A percentile compares a stretch with the other conserved stretches of the same genome.
phyloP scores from a whole-genome alignment of 139 green algal species.

The Marvania coccoides region DNA sequence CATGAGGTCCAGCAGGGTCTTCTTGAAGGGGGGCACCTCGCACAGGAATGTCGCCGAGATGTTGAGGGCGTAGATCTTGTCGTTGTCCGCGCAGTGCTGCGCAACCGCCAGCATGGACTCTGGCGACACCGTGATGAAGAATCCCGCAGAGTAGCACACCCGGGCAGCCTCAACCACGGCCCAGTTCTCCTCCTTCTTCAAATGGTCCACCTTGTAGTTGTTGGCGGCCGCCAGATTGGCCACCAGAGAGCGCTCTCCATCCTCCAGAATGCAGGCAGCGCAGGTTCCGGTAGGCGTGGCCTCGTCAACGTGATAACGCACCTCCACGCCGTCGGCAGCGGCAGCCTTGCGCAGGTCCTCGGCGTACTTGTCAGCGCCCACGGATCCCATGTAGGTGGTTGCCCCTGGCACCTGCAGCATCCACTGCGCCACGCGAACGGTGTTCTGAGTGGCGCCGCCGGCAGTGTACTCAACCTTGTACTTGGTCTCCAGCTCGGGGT shows the following conservation, averaged over 20 bases:
- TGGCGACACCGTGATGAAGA: constrained; percentile 96
- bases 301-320: constrained; percentile 83
- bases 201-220: constrained; percentile 93
- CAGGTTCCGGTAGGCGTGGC: constrained; percentile 88
- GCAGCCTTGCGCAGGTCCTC: constrained; percentile 69
- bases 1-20: constrained; percentile 68
- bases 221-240: constrained; percentile 96
- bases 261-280: constrained; percentile 74
- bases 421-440: constrained; percentile 95
- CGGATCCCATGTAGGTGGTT: constrained; percentile 91
- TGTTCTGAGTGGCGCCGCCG: constrained; percentile 96
- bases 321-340: constrained; percentile 63
- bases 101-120: constrained; percentile 79
- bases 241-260: constrained; percentile 85
- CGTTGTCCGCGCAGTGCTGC: constrained; percentile 73
- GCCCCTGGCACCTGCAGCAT: constrained; percentile 82
- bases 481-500: constrained; percentile 74
- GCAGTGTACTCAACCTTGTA: constrained; percentile 92
- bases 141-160: constrained; percentile 91
- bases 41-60: constrained; percentile 93
- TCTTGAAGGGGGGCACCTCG: constrained; percentile 88
- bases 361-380: constrained; percentile 91
- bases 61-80: constrained; percentile 91
- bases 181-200: constrained; percentile 68
- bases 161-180: constrained; percentile 75